A percentile compares a stretch with the other conserved stretches of the same genome.
phyloP scores from a whole-genome alignment of 2,329 filamentous ascomycete species.

The Alternaria ethzedia region DNA sequence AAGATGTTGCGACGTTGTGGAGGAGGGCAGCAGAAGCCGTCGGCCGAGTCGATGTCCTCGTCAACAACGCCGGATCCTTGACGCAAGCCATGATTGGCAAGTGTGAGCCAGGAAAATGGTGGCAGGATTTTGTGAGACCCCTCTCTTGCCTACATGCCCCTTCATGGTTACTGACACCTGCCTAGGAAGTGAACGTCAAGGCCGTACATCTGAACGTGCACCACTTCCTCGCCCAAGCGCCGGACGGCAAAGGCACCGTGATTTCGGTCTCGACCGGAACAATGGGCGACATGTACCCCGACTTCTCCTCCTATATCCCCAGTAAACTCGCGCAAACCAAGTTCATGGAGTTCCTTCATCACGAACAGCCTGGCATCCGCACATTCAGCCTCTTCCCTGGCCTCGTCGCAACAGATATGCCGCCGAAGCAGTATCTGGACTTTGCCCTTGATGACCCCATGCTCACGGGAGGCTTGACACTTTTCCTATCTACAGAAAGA shows the following conservation, averaged over 20 bases:
- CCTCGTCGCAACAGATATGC: not conserved
- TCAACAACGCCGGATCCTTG: not conserved
- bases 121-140: not conserved
- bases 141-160: not conserved
- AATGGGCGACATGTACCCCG: not conserved
- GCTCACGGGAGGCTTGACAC: not conserved
- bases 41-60: not conserved
- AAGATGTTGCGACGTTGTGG: not conserved
- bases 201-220: not conserved
- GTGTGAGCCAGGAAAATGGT: not conserved
- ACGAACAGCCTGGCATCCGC: not conserved
- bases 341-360: not conserved
- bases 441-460: not conserved
- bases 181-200: not conserved
- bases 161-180: not conserved
- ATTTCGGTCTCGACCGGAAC: not conserved
- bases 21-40: not conserved
- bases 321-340: not conserved
- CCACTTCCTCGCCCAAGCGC: not conserved
- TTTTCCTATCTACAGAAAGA: not conserved
- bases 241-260: not conserved
- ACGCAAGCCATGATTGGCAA: not conserved
- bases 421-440: not conserved
- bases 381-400: not conserved
- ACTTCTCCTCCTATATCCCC: not conserved